Evolutionary conservation across 192 early-diverging fungal genomes (phyloP), one percentile per base, ranked within the genome.

Genomic region (Backusella westeae): DNA sequence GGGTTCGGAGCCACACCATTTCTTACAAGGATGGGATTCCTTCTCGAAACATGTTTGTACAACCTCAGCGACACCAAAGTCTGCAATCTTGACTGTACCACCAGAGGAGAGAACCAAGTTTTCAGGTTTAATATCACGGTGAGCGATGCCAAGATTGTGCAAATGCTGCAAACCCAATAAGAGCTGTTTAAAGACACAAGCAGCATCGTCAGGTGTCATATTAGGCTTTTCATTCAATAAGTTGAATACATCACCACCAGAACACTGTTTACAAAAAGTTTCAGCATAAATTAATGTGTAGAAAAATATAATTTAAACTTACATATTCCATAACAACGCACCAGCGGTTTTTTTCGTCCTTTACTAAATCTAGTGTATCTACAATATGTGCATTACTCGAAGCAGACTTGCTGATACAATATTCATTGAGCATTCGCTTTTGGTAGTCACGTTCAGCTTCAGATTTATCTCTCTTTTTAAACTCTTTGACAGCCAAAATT

Each of bases 11-110:
- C 98, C 98, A 80, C 94, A 96, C 67, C 96, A 83, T n/a, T 97
- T 96, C 63, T 91, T 88, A 73, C 94, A 95, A 65, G 93, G 89
- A 80, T 94, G 94, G 65, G 90, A 65, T 56, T 83, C 78, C 52
- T 84, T 89, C 80, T 96, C 91, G 89, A 94, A 96, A 42, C 90
- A 91, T 7, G 89, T 90, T 65, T 92, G 88, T 86, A 99, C 98
- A 12, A 98, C 98, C 77, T 96, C 95, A 3, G 94, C 94, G 17
- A 98, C 96, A 63, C 98, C 98, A 91, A 99, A 99, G 86, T 99
- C 97, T 9, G 97, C 96, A 80, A 99, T 96, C 81, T 99, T 99
- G 75, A 99, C 76, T 26, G 88, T 90, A 75, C 92, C 91, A 32
- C 86, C 78, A 1, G 82, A 80, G 77, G 96, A 94, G 75, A 99